Base-by-base conservation (phyloP, 352 stramenopile species). In the Blastocystis sp. region DNA sequence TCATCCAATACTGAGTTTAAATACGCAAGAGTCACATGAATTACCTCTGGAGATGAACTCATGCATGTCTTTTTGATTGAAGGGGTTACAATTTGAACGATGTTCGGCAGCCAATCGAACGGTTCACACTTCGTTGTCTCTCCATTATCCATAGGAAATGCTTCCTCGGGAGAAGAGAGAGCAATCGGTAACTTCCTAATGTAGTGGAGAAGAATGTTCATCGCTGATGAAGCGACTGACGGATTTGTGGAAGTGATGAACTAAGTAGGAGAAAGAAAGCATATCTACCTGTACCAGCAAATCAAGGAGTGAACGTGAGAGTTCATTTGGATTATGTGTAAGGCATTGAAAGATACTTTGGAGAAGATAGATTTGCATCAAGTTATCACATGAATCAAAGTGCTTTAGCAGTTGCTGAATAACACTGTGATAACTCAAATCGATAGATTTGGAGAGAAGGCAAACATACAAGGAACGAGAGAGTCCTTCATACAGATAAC, bases 81-180 rank as follows among this genome's bases (percentile, higher is more conserved):
- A 41, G 39, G 37, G 5, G 3, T 64, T 34, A 80, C n/a, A 4
- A 13, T 26, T 55, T 53, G 70, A 64, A 80, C 23, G 54, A 80
- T 54, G 39, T 47, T 80, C 6, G 70, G 70, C 20, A 80, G 47
- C 43, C 47, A 80, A 37, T 80, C 70, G 20, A 62, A 80, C 18
- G 34, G 47, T 23, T 80, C 70, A 39, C 54, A 61, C 3, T 3
- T 20, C 34, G 20, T 23, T 23, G 8, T 2, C 41, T 7, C 41
- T 64, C n/a, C 70, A 15, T 64, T 37, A 43, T 7, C 15, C 4
- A 37, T 8, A 80, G 23, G 23, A 41, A 50, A 47, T 13, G 26
- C 50, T n/a, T n/a, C 9, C 18, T n/a, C 20, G n/a, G 20, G 64
- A 34, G 29, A 8, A n/a, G 18, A 50, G 39, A 76, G 6, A 39